These are phyloP conservation scores for Metarhizium sp. DNA, from an alignment of 2,329 filamentous ascomycete genomes.

Conservation along the genomic window DNA sequence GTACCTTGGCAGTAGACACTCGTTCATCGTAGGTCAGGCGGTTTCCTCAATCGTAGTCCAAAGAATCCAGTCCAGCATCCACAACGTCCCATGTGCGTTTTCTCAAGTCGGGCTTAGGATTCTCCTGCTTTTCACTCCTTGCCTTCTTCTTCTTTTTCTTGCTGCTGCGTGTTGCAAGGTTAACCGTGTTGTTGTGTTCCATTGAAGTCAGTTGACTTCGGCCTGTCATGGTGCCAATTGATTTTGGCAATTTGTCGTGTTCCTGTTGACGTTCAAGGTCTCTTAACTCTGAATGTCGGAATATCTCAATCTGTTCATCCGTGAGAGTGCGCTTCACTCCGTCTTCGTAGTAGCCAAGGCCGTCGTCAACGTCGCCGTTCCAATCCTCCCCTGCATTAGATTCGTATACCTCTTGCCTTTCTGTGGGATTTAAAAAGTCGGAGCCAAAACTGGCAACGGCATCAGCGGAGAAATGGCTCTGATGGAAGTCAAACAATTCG, in stretches of 20 bases:
- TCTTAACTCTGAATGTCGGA: conserved; percentile 81
- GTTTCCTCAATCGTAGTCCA: conserved; percentile 48
- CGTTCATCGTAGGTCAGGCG: neutral
- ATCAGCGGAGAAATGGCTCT: conserved; percentile 46
- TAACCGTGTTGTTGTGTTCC: neutral
- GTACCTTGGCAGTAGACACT: conserved; percentile 3
- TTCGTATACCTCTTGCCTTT: conserved; percentile 21
- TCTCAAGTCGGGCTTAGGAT: conserved; percentile 50
- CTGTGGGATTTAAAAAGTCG: conserved; percentile 32
- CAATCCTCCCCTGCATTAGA: conserved; percentile 8
- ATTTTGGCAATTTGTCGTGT: conserved; percentile 17
- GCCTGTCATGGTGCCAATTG: neutral
- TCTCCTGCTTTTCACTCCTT: conserved; percentile 24
- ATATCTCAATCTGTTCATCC: conserved; percentile 83
- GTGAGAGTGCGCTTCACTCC: conserved; percentile 84
- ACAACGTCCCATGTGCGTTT: conserved; percentile 62
- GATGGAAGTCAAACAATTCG: conserved; percentile 50
- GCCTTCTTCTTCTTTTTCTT: conserved; percentile 31
- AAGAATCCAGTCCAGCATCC: conserved; percentile 47
- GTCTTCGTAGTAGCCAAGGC: conserved; percentile 75
- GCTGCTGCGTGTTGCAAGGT: conserved; percentile 2
- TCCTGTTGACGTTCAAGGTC: conserved; percentile 48
- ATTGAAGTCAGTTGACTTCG: neutral
- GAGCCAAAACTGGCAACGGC: conserved; percentile 35
- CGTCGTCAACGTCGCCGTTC: conserved; percentile 45